phyloP scores from a whole-genome alignment of 2,329 filamentous ascomycete species.

The Exophiala sideris region DNA sequence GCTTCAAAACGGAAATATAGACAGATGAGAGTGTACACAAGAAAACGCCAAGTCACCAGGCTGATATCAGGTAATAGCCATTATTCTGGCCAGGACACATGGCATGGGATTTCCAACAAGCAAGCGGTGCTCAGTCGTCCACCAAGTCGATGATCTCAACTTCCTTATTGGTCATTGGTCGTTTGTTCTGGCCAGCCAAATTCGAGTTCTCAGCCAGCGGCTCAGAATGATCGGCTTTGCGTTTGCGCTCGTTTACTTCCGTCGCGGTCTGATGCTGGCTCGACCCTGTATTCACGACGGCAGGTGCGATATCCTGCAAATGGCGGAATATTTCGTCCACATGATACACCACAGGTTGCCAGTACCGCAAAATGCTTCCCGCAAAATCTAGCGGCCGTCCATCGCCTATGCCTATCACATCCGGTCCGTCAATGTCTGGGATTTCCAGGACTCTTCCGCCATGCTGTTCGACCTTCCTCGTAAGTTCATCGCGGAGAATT shows the following conservation, averaged over 20 bases:
- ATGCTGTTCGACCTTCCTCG: neutral
- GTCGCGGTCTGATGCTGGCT: neutral
- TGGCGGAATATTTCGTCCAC: neutral
- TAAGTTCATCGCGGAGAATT: neutral
- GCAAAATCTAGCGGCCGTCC: too few species aligned
- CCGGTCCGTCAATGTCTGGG: neutral
- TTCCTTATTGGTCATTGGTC: neutral
- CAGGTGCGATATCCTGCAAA: neutral
- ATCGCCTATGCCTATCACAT: neutral
- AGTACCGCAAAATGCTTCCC: too few species aligned
- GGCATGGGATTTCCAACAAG: too few species aligned
- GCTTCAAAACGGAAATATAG: too few species aligned
- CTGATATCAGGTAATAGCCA: too few species aligned
- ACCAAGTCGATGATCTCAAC: neutral
- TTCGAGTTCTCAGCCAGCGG: neutral
- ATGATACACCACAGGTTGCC: too few species aligned
- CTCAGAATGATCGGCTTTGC: neutral
- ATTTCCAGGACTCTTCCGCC: neutral
- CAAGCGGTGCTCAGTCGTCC: neutral
- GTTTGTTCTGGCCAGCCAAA: neutral
- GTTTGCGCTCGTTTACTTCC: neutral
- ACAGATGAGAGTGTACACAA: too few species aligned
- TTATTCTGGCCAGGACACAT: too few species aligned
- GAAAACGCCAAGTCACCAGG: too few species aligned
- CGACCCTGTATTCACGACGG: too few species aligned